Evolutionary conservation across 1,284 basidiomycete genomes (phyloP).

Genomic region (Marasmius tenuissimus): DNA sequence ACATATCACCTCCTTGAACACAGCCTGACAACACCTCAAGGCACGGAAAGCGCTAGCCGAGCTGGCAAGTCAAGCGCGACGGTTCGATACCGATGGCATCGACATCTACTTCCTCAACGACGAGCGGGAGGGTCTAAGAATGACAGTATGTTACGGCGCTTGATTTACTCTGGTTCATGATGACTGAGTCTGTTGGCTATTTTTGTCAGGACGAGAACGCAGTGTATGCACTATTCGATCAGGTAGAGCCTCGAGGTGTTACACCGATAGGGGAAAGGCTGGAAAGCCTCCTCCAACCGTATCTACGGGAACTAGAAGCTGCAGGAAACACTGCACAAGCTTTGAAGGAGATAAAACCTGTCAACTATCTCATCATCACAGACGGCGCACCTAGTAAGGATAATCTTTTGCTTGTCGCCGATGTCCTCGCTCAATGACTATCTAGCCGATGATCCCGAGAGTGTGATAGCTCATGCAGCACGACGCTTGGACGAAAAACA

Average conservation of each 20-base stretch:
- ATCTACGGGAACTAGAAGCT: constrained; percentile 35
- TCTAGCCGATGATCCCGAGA: constrained; percentile 49
- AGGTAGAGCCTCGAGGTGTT: constrained; percentile 34
- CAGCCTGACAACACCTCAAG: constrained; percentile 22
- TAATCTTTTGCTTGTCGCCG: neutral
- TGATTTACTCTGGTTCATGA: neutral
- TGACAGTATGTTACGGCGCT: constrained; percentile 27
- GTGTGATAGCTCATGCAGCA: constrained; percentile 48
- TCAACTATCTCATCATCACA: constrained; percentile 54
- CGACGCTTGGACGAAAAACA: constrained; percentile 45
- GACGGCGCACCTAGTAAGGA: constrained; percentile 47
- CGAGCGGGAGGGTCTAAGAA: constrained; percentile 22
- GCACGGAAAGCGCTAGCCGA: constrained; percentile 38
- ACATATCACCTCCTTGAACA: neutral
- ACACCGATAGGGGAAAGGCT: constrained; percentile 45
- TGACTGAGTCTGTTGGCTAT: neutral
- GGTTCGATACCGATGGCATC: constrained; percentile 44
- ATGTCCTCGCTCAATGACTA: neutral
- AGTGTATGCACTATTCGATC: constrained; percentile 32
- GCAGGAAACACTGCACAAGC: constrained; percentile 23
- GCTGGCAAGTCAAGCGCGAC: constrained; percentile 37
- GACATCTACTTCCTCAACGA: constrained; percentile 47
- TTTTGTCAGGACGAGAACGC: constrained; percentile 15
- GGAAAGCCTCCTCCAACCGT: constrained; percentile 35
- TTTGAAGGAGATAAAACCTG: constrained; percentile 34